These are phyloP conservation scores for Phytopythium kandeliae DNA, from an alignment of 352 stramenopile species.

Conservation along the genomic window DNA sequence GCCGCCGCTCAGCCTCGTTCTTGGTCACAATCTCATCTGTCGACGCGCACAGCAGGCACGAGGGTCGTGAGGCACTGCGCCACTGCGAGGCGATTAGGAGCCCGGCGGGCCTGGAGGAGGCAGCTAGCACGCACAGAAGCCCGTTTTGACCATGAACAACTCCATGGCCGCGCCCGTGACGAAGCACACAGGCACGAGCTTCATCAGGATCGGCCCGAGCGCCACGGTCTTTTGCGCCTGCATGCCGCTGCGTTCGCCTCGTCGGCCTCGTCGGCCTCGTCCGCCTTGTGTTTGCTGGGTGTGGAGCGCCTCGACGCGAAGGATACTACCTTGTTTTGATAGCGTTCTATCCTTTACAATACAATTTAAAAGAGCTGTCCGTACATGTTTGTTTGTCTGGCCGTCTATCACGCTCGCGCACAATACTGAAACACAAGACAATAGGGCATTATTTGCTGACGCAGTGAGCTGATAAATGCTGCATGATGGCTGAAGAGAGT, in stretches of 20 bases:
- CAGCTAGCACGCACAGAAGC: constrained; percentile 76
- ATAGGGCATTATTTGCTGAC: too few relatives aligned
- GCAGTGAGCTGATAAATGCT: too few relatives aligned
- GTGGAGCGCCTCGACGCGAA: too few relatives aligned
- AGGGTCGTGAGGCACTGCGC: background rate
- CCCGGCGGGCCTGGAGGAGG: too few relatives aligned
- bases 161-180: constrained; percentile 79
- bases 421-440: too few relatives aligned
- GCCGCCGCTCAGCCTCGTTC: constrained; percentile 69
- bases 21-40: constrained; percentile 80
- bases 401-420: too few relatives aligned
- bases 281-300: constrained; percentile 4
- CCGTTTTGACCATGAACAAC: constrained; percentile 88
- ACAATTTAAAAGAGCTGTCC: too few relatives aligned
- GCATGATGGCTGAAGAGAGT: too few relatives aligned
- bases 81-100: background rate
- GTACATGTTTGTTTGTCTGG: too few relatives aligned
- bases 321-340: too few relatives aligned
- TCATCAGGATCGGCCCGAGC: constrained; percentile 70
- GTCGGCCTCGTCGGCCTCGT: too few relatives aligned
- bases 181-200: constrained; percentile 84
- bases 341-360: too few relatives aligned
- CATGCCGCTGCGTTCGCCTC: constrained; percentile 8
- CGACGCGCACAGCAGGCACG: background rate
- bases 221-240: constrained; percentile 33